These are phyloP conservation scores for Trichothecium roseum DNA, from an alignment of 2,329 filamentous ascomycete genomes.

Conservation along the genomic window DNA sequence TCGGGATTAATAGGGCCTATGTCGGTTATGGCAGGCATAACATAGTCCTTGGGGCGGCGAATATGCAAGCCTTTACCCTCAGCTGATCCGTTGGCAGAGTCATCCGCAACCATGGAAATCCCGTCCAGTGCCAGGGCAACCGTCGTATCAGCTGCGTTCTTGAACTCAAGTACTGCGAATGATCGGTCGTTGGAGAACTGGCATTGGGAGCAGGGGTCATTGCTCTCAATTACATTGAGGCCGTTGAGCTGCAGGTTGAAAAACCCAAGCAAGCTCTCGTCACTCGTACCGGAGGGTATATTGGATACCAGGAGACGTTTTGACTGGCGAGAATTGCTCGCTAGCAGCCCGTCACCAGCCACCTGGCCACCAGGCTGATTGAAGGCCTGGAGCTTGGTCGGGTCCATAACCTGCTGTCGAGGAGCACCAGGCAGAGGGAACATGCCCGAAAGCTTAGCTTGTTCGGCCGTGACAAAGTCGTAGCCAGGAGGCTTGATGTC, in stretches of 20 bases:
- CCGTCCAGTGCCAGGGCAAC: conserved; percentile 85
- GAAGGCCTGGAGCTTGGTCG: conserved; percentile 85
- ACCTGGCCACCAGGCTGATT: conserved; percentile 68
- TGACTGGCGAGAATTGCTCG: conserved; percentile 84
- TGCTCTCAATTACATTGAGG: conserved; percentile 78
- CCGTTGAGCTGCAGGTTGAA: conserved; percentile 97
- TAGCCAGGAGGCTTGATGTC: conserved; percentile 98
- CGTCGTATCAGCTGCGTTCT: conserved; percentile 76
- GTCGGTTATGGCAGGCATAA: conserved; percentile 71
- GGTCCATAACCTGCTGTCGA: conserved; percentile 90
- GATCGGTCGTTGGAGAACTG: conserved; percentile 69
- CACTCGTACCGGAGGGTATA: conserved; percentile 59
- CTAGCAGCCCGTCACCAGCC: conserved; percentile 73
- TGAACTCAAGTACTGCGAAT: conserved; percentile 88
- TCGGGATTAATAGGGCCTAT: conserved; percentile 66
- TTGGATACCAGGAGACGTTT: conserved; percentile 88
- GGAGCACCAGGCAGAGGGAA: conserved; percentile 95
- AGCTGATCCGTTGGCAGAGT: conserved; percentile 37
- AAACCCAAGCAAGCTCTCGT: conserved; percentile 69
- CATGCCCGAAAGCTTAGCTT: conserved; percentile 98
- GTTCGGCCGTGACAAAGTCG: conserved; percentile 95
- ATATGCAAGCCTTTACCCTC: conserved; percentile 57
- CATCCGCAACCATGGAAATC: conserved; percentile 72
- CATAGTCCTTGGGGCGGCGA: conserved; percentile 90
- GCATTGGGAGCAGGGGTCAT: conserved; percentile 75